phyloP scores from a whole-genome alignment of 2,329 filamentous ascomycete species.

The Colletotrichum truncatum region DNA sequence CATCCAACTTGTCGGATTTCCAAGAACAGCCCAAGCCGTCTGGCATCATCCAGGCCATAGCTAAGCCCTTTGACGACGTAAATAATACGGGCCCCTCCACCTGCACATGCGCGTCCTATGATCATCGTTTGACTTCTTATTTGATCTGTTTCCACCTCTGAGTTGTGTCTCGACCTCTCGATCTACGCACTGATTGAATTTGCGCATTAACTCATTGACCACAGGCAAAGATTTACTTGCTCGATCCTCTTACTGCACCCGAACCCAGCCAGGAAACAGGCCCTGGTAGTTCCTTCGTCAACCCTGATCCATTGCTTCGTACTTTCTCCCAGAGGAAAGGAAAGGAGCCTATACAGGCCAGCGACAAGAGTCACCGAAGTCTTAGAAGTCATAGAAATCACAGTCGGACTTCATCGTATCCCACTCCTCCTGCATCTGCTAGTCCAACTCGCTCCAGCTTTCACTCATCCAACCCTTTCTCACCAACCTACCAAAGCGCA shows the following conservation, averaged over 20 bases:
- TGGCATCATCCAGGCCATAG: slow-evolving; percentile 20
- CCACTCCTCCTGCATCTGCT: slow-evolving; percentile 64
- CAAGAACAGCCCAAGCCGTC: slow-evolving; percentile 25
- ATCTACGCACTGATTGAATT: not conserved
- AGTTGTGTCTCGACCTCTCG: not conserved
- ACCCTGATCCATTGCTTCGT: slow-evolving; percentile 35
- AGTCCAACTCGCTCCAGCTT: slow-evolving; percentile 59
- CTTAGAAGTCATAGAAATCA: slow-evolving; percentile 21
- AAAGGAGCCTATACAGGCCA: slow-evolving; percentile 7
- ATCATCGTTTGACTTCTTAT: not conserved
- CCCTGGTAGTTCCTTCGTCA: slow-evolving; percentile 65
- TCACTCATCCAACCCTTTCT: slow-evolving; percentile 54
- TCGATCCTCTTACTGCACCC: slow-evolving; percentile 74
- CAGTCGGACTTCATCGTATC: slow-evolving; percentile 33
- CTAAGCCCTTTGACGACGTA: slow-evolving; percentile 33
- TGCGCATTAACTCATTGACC: not conserved
- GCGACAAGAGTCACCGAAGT: slow-evolving; percentile 9
- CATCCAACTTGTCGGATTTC: slow-evolving; percentile 21
- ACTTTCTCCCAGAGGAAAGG: slow-evolving; percentile 35
- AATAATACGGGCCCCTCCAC: slow-evolving; percentile 30
- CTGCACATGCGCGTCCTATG: slow-evolving; percentile 16
- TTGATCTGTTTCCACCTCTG: not conserved
- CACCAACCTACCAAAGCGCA: slow-evolving; percentile 38
- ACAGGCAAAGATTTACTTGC: slow-evolving; percentile 72
- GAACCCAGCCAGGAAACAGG: slow-evolving; percentile 75